phyloP scores from a whole-genome alignment of 495 filamentous ascomycete genomes.

The Letharia columbiana region DNA sequence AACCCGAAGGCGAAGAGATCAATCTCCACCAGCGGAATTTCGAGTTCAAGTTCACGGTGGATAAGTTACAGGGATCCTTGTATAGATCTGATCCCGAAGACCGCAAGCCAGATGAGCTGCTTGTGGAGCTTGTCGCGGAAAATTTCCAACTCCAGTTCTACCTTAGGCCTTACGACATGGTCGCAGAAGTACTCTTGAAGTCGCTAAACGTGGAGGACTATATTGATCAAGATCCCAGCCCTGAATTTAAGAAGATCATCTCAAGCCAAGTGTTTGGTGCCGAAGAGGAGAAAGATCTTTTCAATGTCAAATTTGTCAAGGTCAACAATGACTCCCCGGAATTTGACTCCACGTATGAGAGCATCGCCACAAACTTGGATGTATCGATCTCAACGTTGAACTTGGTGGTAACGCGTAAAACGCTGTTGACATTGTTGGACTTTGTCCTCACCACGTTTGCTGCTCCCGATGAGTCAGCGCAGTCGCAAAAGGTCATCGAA shows the following conservation, averaged over 20 bases:
- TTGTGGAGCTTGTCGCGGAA: constrained; percentile 88
- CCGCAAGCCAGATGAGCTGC: constrained; percentile 63
- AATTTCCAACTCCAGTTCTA: constrained; percentile 80
- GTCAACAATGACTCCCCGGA: constrained; percentile 90
- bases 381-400: constrained; percentile 93
- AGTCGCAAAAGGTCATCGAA: constrained; percentile 40
- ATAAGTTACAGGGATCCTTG: constrained; percentile 82
- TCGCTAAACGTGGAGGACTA: constrained; percentile 91
- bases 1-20: constrained; percentile 48
- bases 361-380: constrained; percentile 86
- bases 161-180: constrained; percentile 82
- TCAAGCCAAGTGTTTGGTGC: constrained; percentile 72
- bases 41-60: constrained; percentile 92
- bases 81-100: constrained; percentile 79
- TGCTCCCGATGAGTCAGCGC: constrained; percentile 47
- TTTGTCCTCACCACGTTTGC: constrained; percentile 94
- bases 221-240: constrained; percentile 76
- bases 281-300: constrained; percentile 70
- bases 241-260: constrained; percentile 93
- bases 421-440: constrained; percentile 87
- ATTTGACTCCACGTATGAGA: constrained; percentile 82
- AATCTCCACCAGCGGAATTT: constrained; percentile 81
- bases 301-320: constrained; percentile 77
- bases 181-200: constrained; percentile 76
- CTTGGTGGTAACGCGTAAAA: constrained; percentile 84